Base-by-base conservation (phyloP, 306 rosid genomes). In the Sphenostylis stenocarpa region DNA sequence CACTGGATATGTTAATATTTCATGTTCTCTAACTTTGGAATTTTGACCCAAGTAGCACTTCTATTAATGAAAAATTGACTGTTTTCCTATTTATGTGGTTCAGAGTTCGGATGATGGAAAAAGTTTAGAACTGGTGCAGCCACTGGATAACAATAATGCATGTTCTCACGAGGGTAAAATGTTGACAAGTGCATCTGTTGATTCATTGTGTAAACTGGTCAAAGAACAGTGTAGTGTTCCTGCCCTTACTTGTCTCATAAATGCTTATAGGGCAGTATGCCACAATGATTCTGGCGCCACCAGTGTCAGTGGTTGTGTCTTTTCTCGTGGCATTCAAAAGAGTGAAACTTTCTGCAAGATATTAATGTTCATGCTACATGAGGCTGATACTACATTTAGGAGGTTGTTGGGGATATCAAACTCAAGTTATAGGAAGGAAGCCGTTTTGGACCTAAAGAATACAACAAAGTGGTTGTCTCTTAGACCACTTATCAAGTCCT, bases 221-320 rank as follows among this genome's bases (percentile, higher is more conserved):
- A 89, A 73, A 67, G 86, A 89, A 68, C 83, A 88, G 70, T 77
- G 78, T 16, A 88, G 83, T 79, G 38, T 88, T 33, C 67, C 97
- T 60, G 86, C 91, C 69, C 83, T 89, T 68, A 90, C 96, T 36
- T 67, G 90, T 81, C 88, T 95, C 56, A 41, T 89, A 60, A 95
- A 95, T 84, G 92, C 89, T 79, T 95, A 90, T 81, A 86, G 94
- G 53, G 86, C 80, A 14, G 97, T 87, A 13, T 89, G 97, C 85
- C 96, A 78, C 87, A 85, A 77, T 75, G 90, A 88, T 79, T 81
- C 55, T 43, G 80, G 89, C 81, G 71, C 84, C 57, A 76, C 75
- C 23, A 64, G 70, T 72, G 82, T 41, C 55, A 8, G 28, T 63
- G 84, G 80, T 66, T 76, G 75, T 66, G 86, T 63, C 66, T 79